phyloP scores from a whole-genome alignment of 2,329 filamentous ascomycete species.

The Aureobasidium sp. region DNA sequence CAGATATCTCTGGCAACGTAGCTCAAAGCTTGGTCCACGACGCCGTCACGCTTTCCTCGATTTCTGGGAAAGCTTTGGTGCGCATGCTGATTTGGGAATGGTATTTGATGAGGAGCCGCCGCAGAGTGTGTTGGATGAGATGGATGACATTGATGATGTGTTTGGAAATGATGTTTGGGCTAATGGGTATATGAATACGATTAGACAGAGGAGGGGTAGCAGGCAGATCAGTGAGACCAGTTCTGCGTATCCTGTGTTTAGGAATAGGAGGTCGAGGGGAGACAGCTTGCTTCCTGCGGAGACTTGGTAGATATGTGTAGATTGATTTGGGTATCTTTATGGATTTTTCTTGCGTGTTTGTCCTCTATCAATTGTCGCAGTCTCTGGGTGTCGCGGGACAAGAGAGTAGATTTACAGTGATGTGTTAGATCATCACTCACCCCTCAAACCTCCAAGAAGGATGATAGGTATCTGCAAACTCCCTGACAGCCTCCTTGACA shows the following conservation, averaged over 20 bases:
- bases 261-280: constrained; percentile 1
- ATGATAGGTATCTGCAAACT: neutral
- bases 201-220: constrained; percentile 6
- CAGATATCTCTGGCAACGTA: constrained; percentile 54
- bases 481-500: neutral
- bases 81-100: constrained; percentile 61
- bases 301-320: neutral
- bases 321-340: neutral
- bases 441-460: neutral
- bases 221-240: constrained; percentile 10
- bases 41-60: constrained; percentile 33
- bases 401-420: no score
- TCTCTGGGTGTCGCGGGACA: no score
- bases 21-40: constrained; percentile 25
- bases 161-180: constrained; percentile 36
- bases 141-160: constrained; percentile 41
- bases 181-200: constrained; percentile 20
- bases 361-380: no score
- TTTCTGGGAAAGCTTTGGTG: constrained; percentile 63
- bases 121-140: constrained; percentile 39
- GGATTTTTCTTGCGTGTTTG: no score
- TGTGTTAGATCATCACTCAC: no score
- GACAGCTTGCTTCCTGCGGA: constrained; percentile 7
- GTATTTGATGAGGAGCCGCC: constrained; percentile 67
- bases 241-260: constrained; percentile 9